These are phyloP conservation scores for Tolypocladium pustulatum DNA, from an alignment of 2,329 filamentous ascomycete species.

Conservation along the genomic window DNA sequence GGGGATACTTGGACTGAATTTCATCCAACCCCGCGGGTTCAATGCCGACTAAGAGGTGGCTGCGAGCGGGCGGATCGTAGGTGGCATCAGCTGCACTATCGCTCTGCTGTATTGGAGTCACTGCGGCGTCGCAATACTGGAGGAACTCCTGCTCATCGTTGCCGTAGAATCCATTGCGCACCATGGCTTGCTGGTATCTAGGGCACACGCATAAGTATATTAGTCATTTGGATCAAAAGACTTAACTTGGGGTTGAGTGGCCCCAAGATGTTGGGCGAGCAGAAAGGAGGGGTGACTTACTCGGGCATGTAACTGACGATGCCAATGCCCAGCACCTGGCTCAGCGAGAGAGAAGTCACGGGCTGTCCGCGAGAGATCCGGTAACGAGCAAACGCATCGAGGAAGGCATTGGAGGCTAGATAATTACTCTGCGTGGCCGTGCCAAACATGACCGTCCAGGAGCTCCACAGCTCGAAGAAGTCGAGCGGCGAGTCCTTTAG, in stretches of 20 bases:
- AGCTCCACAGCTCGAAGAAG: neutral
- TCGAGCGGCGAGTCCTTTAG: neutral
- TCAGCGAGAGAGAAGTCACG: neutral
- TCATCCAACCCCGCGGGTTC: too few relatives aligned
- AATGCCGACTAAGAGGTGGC: too few relatives aligned
- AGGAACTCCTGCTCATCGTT: neutral
- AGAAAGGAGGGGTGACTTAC: too few relatives aligned
- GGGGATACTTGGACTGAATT: too few relatives aligned
- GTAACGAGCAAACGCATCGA: neutral
- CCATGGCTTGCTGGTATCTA: neutral
- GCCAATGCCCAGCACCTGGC: neutral
- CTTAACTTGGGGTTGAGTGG: too few relatives aligned
- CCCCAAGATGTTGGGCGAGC: too few relatives aligned
- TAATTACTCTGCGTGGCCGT: neutral
- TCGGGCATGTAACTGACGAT: neutral
- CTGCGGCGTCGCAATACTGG: neutral
- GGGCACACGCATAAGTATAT: too few relatives aligned
- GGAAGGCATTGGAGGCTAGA: neutral
- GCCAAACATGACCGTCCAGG: neutral
- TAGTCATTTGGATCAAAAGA: too few relatives aligned
- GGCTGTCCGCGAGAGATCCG: neutral
- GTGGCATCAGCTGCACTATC: neutral
- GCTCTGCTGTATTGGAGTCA: neutral
- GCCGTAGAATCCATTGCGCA: neutral
- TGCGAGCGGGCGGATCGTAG: neutral